phyloP scores from a whole-genome alignment of 2,329 filamentous ascomycete genomes.

The Penicillium sp. region DNA sequence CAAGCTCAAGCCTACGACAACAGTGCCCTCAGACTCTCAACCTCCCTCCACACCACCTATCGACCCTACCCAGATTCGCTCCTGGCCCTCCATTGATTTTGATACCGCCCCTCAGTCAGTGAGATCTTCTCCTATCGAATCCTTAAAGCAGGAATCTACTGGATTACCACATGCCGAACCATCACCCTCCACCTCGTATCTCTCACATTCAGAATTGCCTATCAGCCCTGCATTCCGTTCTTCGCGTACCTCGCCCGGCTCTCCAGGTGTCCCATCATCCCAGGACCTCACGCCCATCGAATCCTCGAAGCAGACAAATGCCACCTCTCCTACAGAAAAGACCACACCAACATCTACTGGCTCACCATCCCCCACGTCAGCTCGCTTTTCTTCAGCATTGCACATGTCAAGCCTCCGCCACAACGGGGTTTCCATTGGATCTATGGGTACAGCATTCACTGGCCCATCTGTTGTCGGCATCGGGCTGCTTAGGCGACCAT shows the following conservation, averaged over 20 bases:
- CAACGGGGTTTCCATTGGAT: background rate
- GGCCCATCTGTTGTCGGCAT: slow-evolving; percentile 3
- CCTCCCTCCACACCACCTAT: slow-evolving; percentile 33
- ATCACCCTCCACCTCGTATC: slow-evolving; percentile 5
- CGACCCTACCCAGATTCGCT: slow-evolving; percentile 26
- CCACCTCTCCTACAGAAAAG: background rate
- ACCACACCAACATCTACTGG: background rate
- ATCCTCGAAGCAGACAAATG: background rate
- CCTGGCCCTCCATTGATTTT: background rate
- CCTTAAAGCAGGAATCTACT: background rate
- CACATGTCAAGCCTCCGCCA: slow-evolving; percentile 1
- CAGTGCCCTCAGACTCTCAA: slow-evolving; percentile 18
- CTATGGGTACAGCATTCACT: background rate
- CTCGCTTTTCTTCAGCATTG: background rate
- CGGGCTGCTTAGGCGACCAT: slow-evolving; percentile 1
- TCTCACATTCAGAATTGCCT: slow-evolving; percentile 14
- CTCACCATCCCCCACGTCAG: background rate
- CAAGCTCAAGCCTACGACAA: background rate
- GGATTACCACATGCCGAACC: background rate
- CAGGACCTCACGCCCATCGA: background rate
- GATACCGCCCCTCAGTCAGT: background rate
- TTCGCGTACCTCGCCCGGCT: background rate
- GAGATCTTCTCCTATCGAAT: background rate
- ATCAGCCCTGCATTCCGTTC: slow-evolving; percentile 11
- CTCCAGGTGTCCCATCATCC: background rate